Percentiles rank a stretch among this genome's conserved stretches.
phyloP scores from a whole-genome alignment of 257 asterid genomes.

The Solanum sitiens region DNA sequence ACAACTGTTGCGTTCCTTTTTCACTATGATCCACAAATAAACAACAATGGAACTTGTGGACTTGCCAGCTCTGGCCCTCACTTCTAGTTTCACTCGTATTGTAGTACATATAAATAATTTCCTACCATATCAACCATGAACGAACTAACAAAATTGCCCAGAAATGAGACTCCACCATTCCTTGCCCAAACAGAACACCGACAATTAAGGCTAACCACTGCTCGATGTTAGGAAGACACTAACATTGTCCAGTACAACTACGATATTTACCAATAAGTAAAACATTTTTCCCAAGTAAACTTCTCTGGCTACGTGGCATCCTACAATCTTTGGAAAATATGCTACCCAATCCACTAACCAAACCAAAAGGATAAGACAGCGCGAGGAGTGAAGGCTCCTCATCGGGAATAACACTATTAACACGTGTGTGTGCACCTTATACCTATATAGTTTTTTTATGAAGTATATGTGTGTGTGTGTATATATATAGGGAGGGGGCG shows the following conservation, averaged over 20 bases:
- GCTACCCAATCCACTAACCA: background rate
- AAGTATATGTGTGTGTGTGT: too few relatives aligned
- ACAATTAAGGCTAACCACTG: background rate
- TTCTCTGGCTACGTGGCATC: background rate
- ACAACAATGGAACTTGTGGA: slow-evolving; percentile 5
- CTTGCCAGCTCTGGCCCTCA: slow-evolving; percentile 14
- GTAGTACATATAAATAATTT: background rate
- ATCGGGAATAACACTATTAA: background rate
- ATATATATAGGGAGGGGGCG: background rate
- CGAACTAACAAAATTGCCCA: background rate
- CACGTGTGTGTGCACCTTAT: background rate
- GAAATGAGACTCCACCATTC: background rate
- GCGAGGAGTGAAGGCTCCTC: background rate
- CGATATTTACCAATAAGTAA: background rate
- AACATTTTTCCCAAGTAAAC: background rate
- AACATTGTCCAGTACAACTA: background rate
- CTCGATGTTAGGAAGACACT: background rate
- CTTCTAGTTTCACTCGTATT: background rate
- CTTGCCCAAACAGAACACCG: background rate
- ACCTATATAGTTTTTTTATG: background rate
- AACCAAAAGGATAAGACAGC: background rate
- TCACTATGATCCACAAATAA: slow-evolving; percentile 18
- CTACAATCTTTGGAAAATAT: background rate
- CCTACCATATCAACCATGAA: background rate
- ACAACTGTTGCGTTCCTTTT: slow-evolving; percentile 17